Evolutionary conservation across 208 protist species (phyloP), one percentile per base, ranked within the genome.

Genomic region (Trypanosoma avium): DNA sequence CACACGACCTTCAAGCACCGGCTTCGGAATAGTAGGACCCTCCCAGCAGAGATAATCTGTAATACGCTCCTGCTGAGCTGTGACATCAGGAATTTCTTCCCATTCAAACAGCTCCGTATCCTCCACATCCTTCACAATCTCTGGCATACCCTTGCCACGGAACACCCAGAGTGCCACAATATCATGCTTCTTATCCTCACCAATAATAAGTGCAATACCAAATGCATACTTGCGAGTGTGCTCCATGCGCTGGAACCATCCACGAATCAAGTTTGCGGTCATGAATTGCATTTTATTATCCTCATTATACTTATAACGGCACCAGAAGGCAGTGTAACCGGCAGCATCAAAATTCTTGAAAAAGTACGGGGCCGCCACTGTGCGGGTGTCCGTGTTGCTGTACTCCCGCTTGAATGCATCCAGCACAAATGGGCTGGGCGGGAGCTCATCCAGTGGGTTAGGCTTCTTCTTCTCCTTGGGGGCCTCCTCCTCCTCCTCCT

Each of bases 171-270:
- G 58, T 26, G 54, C 81, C 26, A 85, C 77, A 30, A 92, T 69
- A 69, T 92, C 85, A 71, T 92, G 85, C 67, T 79, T 53, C 43
- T 64, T 75, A 47, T 87, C 82, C 76, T 89, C 81, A 27, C 85
- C 85, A 67, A 92, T 89, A 66, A 92, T 75, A 35, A 92, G 85
- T 17, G 80, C 85, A 27, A 88, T 62, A 59, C 84, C 84, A 64
- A 89, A 92, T 56, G 82, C 77, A 77, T 92, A 92, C 75, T 92
- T 89, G 77, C 82, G 85, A 35, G 72, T 67, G 77, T 88, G 82
- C 73, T 89, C 82, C 85, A 92, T 92, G 70, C 85, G 85, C 80
- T 88, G 82, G 75, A 92, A 92, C 85, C 82, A 89, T 48, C 82
- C 85, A 48, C 85, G 79, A 47, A 84, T 71, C 13, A 89, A 79